Percentiles rank a stretch among this genome's conserved stretches.
Evolutionary conservation across 2,329 filamentous ascomycete species (phyloP).

Genomic region (Xylariaceae sp.): DNA sequence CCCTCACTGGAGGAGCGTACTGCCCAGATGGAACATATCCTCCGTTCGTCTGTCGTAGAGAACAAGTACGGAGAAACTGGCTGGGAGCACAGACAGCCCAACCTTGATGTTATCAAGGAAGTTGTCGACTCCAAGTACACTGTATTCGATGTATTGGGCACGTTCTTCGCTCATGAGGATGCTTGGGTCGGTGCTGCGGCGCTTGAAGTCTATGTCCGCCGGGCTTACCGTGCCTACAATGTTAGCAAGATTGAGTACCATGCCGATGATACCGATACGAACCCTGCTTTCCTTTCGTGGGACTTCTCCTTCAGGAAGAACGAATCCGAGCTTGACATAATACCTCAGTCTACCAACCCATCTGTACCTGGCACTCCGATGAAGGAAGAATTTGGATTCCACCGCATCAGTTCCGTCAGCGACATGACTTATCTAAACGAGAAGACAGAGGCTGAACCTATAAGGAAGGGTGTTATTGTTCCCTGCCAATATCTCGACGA

Average conservation of each 20-base stretch:
- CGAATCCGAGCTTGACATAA: conserved; percentile 83
- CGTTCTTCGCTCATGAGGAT: conserved; percentile 93
- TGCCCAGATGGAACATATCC: conserved; percentile 96
- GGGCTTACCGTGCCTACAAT: conserved; percentile 93
- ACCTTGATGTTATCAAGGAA: conserved; percentile 88
- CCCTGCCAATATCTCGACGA: conserved; percentile 94
- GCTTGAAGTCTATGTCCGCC: conserved; percentile 92
- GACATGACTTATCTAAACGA: conserved; percentile 88
- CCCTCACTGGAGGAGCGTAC: conserved; percentile 94
- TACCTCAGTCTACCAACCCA: conserved; percentile 74
- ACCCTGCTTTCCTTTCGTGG: conserved; percentile 81
- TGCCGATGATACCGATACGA: conserved; percentile 62
- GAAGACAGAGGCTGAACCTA: conserved; percentile 72
- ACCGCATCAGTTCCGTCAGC: conserved; percentile 90
- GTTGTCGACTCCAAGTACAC: conserved; percentile 98
- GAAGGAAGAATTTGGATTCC: conserved; percentile 58
- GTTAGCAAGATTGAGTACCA: conserved; percentile 88
- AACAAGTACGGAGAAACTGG: conserved; percentile 97
- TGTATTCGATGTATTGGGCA: conserved; percentile 90
- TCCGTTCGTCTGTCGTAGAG: conserved; percentile 91
- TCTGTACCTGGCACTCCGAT: conserved; percentile 79
- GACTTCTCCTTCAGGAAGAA: conserved; percentile 95
- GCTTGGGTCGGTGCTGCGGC: conserved; percentile 92
- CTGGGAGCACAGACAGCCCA: conserved; percentile 93
- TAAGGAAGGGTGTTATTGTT: conserved; percentile 89